A percentile compares a stretch with the other conserved stretches of the same genome.
phyloP scores from a whole-genome alignment of 2,329 filamentous ascomycete genomes.

The Penicillium sp. region DNA sequence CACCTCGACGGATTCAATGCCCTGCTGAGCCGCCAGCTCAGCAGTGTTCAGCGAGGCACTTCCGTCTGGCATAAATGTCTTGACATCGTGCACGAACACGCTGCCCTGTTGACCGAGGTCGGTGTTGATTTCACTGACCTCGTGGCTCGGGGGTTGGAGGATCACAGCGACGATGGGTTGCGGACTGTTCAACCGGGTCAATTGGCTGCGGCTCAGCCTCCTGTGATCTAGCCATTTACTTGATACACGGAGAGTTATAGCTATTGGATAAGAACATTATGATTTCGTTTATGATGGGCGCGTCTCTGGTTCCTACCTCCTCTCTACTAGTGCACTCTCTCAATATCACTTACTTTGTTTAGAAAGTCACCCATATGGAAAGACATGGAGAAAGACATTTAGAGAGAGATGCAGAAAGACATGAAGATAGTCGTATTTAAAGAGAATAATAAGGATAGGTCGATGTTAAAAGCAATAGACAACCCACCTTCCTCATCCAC shows the following conservation, averaged over 20 bases:
- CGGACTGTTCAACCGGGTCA: constrained; percentile 27
- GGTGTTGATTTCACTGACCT: constrained; percentile 88
- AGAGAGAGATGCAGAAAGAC: too few relatives aligned
- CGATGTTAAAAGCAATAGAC: too few relatives aligned
- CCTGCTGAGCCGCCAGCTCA: constrained; percentile 81
- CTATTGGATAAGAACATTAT: not conserved
- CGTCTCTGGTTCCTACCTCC: too few relatives aligned
- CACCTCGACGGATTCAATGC: constrained; percentile 90
- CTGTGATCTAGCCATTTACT: constrained; percentile 3
- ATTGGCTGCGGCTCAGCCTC: constrained; percentile 10
- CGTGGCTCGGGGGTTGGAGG: constrained; percentile 64
- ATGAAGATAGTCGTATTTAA: too few relatives aligned
- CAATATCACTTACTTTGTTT: too few relatives aligned
- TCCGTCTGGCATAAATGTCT: constrained; percentile 83
- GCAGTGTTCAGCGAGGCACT: constrained; percentile 78
- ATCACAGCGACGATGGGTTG: constrained; percentile 32
- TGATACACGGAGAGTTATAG: not conserved
- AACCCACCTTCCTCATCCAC: too few relatives aligned
- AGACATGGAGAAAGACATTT: too few relatives aligned
- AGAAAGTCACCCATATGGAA: too few relatives aligned
- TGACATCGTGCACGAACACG: constrained; percentile 79
- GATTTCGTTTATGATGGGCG: not conserved
- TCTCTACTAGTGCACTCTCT: too few relatives aligned
- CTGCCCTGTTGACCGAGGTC: constrained; percentile 78
- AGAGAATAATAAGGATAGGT: too few relatives aligned